phyloP scores from a whole-genome alignment of 768 basidiomycete genomes.

The Tylopilus felleus region DNA sequence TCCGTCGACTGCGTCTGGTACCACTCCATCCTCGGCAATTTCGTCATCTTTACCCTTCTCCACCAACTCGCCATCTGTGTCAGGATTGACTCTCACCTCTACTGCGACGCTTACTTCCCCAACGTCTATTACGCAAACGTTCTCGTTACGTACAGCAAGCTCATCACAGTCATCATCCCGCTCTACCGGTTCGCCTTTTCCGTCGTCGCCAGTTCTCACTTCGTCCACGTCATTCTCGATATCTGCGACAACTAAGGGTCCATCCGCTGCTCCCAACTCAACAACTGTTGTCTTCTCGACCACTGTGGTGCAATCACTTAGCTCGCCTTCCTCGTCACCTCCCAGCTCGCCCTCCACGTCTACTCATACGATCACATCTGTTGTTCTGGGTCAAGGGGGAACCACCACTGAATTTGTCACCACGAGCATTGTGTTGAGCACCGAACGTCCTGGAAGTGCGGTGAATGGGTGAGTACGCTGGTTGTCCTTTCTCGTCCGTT shows the following conservation, averaged over 20 bases:
- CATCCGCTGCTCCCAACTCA: neutral
- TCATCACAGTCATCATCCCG: conserved; percentile 1
- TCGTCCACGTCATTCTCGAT: neutral
- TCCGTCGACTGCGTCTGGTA: neutral
- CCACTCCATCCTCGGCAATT: neutral
- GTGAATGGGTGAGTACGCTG: conserved; percentile 15
- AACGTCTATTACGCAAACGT: neutral
- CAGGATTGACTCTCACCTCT: neutral
- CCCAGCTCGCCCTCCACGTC: conserved; percentile 8
- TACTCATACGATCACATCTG: conserved; percentile 20
- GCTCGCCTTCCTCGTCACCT: neutral
- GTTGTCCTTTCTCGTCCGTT: neutral
- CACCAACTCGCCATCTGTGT: neutral
- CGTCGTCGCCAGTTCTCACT: neutral
- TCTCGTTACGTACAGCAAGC: neutral
- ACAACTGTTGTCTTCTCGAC: conserved; percentile 15
- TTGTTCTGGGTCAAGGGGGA: conserved; percentile 10
- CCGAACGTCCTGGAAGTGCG: conserved; percentile 3
- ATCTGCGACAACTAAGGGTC: neutral
- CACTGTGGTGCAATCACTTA: conserved; percentile 11
- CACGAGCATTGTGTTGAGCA: conserved; percentile 25
- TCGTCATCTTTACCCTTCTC: neutral
- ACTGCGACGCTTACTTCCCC: neutral
- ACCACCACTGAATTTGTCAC: conserved; percentile 19
- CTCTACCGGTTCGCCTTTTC: neutral